These are phyloP conservation scores for Angomonas ambiguus DNA, from an alignment of 208 protist genomes.

Conservation along the genomic window DNA sequence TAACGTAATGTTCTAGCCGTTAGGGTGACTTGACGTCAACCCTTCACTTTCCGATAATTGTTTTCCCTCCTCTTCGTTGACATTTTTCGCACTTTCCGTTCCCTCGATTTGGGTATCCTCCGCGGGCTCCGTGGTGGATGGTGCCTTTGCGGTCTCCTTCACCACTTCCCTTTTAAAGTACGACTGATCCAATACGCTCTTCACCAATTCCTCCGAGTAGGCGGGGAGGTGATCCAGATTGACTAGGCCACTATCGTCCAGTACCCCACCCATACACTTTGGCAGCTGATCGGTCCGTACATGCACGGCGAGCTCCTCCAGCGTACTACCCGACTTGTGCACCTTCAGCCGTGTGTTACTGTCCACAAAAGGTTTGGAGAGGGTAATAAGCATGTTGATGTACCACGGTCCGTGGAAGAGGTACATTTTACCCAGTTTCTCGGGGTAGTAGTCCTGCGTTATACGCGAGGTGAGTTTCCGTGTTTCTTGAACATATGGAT, in stretches of 20 bases:
- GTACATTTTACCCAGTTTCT: constrained; percentile 34
- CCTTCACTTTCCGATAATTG: too few species aligned
- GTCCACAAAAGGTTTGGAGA: constrained; percentile 35
- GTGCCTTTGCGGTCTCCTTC: background rate
- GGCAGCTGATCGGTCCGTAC: constrained; percentile 25
- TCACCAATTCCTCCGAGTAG: constrained; percentile 6
- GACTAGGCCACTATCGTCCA: constrained; percentile 1
- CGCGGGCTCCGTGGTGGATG: too few species aligned
- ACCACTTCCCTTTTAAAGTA: background rate
- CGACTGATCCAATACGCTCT: background rate
- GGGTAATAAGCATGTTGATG: constrained; percentile 20
- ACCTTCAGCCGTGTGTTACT: constrained; percentile 33
- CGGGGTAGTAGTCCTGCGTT: constrained; percentile 50
- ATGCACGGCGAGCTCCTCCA: constrained; percentile 30
- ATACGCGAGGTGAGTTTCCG: constrained; percentile 36
- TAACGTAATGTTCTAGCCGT: too few species aligned
- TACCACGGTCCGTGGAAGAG: constrained; percentile 45
- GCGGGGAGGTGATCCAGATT: background rate
- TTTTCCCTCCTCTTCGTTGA: background rate
- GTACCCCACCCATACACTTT: constrained; percentile 11
- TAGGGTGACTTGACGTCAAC: too few species aligned
- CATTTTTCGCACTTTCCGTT: background rate
- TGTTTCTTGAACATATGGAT: constrained; percentile 39
- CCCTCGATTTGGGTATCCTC: background rate
- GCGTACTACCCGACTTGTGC: constrained; percentile 22